Evolutionary conservation across 225 moss, liverwort and hornwort species (phyloP).

Genomic region (Pleurozium schreberi): DNA sequence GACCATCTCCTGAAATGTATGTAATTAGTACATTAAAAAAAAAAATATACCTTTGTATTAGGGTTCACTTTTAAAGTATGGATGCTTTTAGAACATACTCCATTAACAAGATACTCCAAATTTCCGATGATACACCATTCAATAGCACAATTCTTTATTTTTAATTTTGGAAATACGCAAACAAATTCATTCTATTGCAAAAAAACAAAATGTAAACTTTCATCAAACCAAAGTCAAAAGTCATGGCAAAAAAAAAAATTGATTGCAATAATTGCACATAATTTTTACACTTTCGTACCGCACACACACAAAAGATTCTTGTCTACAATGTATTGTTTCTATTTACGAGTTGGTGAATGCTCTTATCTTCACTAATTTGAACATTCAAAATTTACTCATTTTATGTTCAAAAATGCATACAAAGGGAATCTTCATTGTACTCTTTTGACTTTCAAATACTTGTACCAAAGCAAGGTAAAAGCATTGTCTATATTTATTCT

Average conservation of each 20-base stretch:
- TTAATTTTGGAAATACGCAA: background rate
- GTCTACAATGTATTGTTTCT: rapidly evolving
- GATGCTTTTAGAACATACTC: no score
- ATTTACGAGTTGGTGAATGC: rapidly evolving
- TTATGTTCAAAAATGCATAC: background rate
- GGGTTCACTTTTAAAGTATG: no score
- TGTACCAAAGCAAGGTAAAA: no score
- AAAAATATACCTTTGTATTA: no score
- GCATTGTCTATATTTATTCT: no score
- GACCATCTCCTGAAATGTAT: no score
- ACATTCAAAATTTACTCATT: background rate
- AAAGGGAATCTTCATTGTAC: no score
- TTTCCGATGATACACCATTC: no score
- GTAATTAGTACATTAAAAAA: no score
- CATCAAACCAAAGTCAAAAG: background rate
- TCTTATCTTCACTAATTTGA: background rate
- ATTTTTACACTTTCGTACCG: background rate
- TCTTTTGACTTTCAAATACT: background rate
- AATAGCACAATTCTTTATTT: background rate
- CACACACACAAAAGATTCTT: background rate
- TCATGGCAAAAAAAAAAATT: background rate
- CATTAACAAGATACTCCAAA: no score
- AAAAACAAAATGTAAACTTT: background rate
- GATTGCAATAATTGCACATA: no score
- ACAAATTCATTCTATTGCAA: background rate